Evolutionary conservation across 768 basidiomycete genomes (phyloP), one percentile per base, ranked within the genome.

Genomic region (Glaciozyma martinii): DNA sequence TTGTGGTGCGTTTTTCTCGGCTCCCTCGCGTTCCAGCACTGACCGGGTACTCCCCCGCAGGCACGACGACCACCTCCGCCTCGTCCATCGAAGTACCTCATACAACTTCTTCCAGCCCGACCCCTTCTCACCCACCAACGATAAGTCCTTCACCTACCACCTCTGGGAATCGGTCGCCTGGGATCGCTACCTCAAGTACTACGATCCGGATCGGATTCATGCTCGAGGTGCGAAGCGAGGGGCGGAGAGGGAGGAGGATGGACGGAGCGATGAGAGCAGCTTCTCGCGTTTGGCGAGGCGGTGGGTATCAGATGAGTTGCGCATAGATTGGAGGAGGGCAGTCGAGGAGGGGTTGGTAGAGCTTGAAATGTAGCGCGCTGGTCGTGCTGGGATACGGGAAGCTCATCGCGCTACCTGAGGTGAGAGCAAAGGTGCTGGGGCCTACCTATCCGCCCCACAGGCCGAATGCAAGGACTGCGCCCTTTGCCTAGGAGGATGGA

Each of bases 91-190:
- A 27, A 66, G 62, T 21, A 62, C 49, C 19, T 66, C 71, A 30
- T 74, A 75, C 65, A 63, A 70, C 54, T 76, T 76, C 68, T 62
- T 67, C n/a, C 33, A 59, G 3, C 68, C 74, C 23, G 71, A 72
- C 49, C 5, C 47, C 1, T 60, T 60, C 55, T 55, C 64, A 0
- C 63, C 60, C 15, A 59, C 67, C 0, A 21, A 52, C 21, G 67
- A 64, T 42, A 32, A 32, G 0, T 74, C 74, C 37, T 70, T 76
- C 59, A 72, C 73, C 53, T 77, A 76, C 64, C 76, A 77, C 67
- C 71, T 75, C 10, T 78, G 77, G 77, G 77, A 78, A 54, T 75
- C 75, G 13, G 66, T 70, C 55, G 72, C 76, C 0, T 71, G 72
- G 62, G 60, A 61, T n/a, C 55, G 49, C 12, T 73, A 75, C 63